Conservation (phyloP, 352 stramenopile genomes). For the Nothophytophthora sp. region DNA sequence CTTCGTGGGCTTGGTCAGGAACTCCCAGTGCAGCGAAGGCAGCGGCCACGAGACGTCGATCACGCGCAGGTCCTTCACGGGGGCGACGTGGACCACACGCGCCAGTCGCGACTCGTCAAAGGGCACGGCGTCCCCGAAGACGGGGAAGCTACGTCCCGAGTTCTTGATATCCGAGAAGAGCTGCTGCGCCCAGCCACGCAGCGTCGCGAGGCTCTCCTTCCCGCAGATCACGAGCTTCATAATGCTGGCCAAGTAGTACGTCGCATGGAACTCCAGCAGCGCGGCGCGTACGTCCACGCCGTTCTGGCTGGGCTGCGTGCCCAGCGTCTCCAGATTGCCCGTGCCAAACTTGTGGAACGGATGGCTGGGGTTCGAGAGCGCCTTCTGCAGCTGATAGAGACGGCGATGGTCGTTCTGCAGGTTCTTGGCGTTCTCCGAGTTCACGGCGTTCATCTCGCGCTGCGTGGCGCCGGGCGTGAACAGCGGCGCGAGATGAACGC, state of each 20-base stretch:
- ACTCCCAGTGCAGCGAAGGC: constrained; percentile 54
- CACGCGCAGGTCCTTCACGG: constrained; percentile 68
- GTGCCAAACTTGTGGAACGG: constrained; percentile 92
- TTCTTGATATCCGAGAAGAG: constrained; percentile 89
- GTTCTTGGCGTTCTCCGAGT: constrained; percentile 97
- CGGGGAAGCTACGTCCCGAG: constrained; percentile 46
- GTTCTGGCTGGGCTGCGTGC: constrained; percentile 31
- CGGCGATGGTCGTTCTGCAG: constrained; percentile 92
- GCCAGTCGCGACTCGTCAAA: constrained; percentile 52
- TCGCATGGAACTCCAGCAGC: constrained; percentile 86
- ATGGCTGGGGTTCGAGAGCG: constrained; percentile 67
- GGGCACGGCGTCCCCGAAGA: constrained; percentile 48
- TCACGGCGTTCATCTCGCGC: constrained; percentile 96
- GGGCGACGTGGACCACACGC: constrained; percentile 51
- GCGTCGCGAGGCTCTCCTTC: constrained; percentile 83
- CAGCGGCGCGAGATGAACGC: constrained; percentile 97
- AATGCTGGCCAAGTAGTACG: constrained; percentile 89
- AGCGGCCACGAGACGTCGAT: constrained; percentile 79
- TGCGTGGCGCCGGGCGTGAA: constrained; percentile 92
- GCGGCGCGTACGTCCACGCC: constrained; percentile 66
- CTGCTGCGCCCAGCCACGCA: constrained; percentile 72
- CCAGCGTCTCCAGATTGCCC: constrained; percentile 85
- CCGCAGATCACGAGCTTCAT: constrained; percentile 93
- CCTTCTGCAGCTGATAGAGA: constrained; percentile 86
- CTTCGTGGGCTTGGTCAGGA: constrained; percentile 71